A percentile compares a stretch with the other conserved stretches of the same genome.
Conservation (phyloP, 345 rosid genomes). For the Nephelium lappaceum region DNA sequence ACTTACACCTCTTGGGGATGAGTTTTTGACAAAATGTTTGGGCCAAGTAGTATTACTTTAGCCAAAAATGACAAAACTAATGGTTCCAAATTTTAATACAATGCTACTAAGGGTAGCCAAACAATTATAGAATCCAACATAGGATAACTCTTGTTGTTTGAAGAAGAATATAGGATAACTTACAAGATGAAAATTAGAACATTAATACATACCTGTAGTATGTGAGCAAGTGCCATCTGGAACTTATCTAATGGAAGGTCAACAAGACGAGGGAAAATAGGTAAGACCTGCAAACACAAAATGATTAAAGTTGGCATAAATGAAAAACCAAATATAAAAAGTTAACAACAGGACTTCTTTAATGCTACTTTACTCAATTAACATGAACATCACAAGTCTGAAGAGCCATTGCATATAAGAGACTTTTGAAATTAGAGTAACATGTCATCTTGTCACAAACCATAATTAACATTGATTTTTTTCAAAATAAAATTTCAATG, state of each 20-base stretch:
- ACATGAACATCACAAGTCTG: not conserved
- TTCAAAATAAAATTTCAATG: no score
- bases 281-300: conserved; percentile 64
- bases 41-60: not conserved
- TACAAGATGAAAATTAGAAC: conserved; percentile 12
- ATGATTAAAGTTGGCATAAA: not conserved
- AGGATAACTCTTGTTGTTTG: not conserved
- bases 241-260: conserved; percentile 90
- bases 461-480: not conserved
- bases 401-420: not conserved
- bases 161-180: not conserved
- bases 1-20: not conserved
- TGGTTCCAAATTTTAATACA: not conserved
- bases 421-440: not conserved
- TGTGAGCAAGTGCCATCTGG: conserved; percentile 92
- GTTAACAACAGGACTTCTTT: conserved; percentile 1
- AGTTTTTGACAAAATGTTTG: not conserved
- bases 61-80: not conserved
- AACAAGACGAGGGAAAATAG: conserved; percentile 88
- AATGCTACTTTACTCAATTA: not conserved
- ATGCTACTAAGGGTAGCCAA: conserved; percentile 7
- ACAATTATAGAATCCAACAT: not conserved
- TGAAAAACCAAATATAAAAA: not conserved
- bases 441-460: conserved; percentile 1
- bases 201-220: conserved; percentile 73